Evolutionary conservation across 306 rosid species (phyloP), one percentile per base, ranked within the genome.

Genomic region (Abrus precatorius): DNA sequence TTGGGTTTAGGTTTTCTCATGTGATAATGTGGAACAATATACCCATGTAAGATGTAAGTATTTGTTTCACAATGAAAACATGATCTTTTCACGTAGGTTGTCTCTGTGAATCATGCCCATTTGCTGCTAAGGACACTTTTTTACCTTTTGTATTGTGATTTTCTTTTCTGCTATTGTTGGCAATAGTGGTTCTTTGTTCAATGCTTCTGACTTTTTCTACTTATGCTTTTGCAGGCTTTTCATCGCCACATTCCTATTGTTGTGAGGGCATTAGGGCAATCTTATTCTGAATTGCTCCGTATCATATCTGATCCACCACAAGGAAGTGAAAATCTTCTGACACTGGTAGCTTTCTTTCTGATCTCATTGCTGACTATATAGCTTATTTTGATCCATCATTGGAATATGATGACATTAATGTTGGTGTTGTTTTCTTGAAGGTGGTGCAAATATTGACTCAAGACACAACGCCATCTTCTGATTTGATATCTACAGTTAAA

Each of bases 271-370:
- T 85, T 95, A 48, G 97, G 99, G 62, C 93, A 97, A 75, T 90
- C 99, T 44, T 87, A 87, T 87, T 74, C 93, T 62, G 97, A 95
- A 47, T 81, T 95, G 87, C 97, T 95, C 36, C 86, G 74, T 43
- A 89, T 95, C 84, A 86, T 95, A 78, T 92, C 99, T 41, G 93
- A 95, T 89, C 99, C 99, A n/a, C 99, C 99, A 12, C 90, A 89
- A 89, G 98, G 97, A 85, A 93, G 99, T 87, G 99, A 95, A 89
- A 90, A 87, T 85, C 99, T 95, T 75, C 85, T 95, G 81, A 89
- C 88, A 28, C 80, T 91, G 98, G 99, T 95, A 86, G 74, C 83
- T 84, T 74, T 45, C 83, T 84, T 74, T 45, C 28, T 38, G 62
- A 45, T 84, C 68, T 77, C 74, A 72, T 32, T 28, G 59, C 80